Base-by-base conservation (phyloP, 2,329 filamentous ascomycete genomes). In the Aspergillus alliaceus region DNA sequence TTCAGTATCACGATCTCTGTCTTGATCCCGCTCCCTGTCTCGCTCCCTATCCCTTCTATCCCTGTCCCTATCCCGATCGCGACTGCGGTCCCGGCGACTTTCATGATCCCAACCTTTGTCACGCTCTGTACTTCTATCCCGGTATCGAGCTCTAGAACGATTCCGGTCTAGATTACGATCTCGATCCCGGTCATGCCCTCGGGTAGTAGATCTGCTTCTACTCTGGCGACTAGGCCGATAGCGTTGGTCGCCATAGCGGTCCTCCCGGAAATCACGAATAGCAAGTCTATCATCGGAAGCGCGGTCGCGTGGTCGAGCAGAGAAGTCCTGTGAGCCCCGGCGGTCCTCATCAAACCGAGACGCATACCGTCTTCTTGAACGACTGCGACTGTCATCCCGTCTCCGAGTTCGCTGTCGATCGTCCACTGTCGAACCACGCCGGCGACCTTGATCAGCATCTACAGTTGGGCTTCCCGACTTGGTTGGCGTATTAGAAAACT, bases 141-240 rank as follows among this genome's bases (percentile, higher is more conserved):
- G 37, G 31, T 58, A 54, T 22, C 57, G 52, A 15, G 35, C 51
- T 34, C 61, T 54, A 27, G 61, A 55, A 25, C 39, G 58, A 37
- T 51, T 55, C 24, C 57, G 54, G 40, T 60, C 63, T 32, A 47
- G 40, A 12, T 67, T 66, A 8, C 67, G 66, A 11, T 65, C 65
- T 20, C 61, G 59, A 31, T 68, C 67, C 53, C 66, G 62, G 51
- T 70, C 68, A 42, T 65, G 58, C 3, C 63, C 64, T 22, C 70
- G 66, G 39, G 58, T 62, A 15, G 57, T 58, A 25, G 72, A 75
- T 56, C 70, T 64, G 54, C 74, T 76, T 32, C 70, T 69, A 56
- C 72, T 75, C 34, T 71, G 70, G 54, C 67, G 68, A 44, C 51
- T 58, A 37, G 70, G 72, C 32, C 73, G 66, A 57, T 72, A 75